phyloP scores from a whole-genome alignment of 805 yeast genomes.

The Saccharomycopsis fermentans region DNA sequence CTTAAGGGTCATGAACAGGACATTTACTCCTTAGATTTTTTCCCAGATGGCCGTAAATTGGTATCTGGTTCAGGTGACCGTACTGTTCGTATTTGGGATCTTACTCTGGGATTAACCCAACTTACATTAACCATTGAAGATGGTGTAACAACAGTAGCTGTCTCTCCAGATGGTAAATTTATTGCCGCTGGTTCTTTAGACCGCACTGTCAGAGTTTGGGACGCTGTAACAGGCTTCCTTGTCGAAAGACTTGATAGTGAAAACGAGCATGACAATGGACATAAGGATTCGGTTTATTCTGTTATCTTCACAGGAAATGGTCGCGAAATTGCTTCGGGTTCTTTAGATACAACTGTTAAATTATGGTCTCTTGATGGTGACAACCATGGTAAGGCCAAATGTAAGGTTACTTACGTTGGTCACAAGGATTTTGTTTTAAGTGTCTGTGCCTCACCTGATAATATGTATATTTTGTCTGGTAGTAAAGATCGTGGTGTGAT shows the following conservation, averaged over 20 bases:
- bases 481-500: slow-evolving; percentile 96
- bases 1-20: slow-evolving; percentile 96
- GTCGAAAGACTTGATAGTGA: slow-evolving; percentile 91
- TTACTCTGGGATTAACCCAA: slow-evolving; percentile 79
- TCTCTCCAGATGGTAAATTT: slow-evolving; percentile 86
- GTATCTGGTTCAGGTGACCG: slow-evolving; percentile 96
- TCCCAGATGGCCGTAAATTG: slow-evolving; percentile 86
- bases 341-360: slow-evolving; percentile 91
- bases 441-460: slow-evolving; percentile 90
- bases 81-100: slow-evolving; percentile 94
- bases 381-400: slow-evolving; percentile 39
- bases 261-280: slow-evolving; percentile 82
- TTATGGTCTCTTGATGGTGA: slow-evolving; percentile 77
- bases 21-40: slow-evolving; percentile 88
- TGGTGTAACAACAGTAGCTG: slow-evolving; percentile 97
- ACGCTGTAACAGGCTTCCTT: slow-evolving; percentile 81
- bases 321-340: slow-evolving; percentile 86
- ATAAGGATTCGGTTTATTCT: slow-evolving; percentile 90
- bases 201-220: slow-evolving; percentile 95
- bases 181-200: slow-evolving; percentile 97
- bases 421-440: slow-evolving; percentile 93
- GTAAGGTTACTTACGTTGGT: slow-evolving; percentile 89
- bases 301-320: slow-evolving; percentile 92
- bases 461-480: slow-evolving; percentile 84
- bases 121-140: slow-evolving; percentile 88